Conservation (phyloP, 768 basidiomycete species). For the Paxillus ammoniavirescens region DNA sequence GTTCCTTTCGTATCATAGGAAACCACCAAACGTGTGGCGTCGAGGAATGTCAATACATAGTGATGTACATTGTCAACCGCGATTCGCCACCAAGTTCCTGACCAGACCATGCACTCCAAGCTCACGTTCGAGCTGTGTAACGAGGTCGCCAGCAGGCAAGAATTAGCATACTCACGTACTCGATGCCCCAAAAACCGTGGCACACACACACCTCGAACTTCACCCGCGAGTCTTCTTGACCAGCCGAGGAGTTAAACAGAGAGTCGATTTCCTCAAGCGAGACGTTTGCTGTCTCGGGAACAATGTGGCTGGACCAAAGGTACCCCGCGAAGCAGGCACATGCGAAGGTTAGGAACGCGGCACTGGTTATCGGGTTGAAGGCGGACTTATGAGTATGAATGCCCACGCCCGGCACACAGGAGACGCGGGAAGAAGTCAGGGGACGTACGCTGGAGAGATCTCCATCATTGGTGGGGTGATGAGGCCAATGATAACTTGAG, state of each 20-base stretch:
- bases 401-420: not conserved
- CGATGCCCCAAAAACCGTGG: not conserved
- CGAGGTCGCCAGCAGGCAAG: not conserved
- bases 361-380: constrained; percentile 33
- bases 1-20: too few species aligned
- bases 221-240: constrained; percentile 48
- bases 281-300: constrained; percentile 78
- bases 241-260: constrained; percentile 61
- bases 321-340: constrained; percentile 64
- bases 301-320: constrained; percentile 64
- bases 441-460: constrained; percentile 52
- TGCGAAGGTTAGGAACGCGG: constrained; percentile 69
- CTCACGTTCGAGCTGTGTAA: constrained; percentile 54
- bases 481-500: constrained; percentile 70
- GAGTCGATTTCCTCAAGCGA: constrained; percentile 76
- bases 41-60: too few species aligned
- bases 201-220: constrained; percentile 57
- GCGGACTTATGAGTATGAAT: not conserved
- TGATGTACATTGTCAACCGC: constrained; percentile 3
- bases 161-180: not conserved
- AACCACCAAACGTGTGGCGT: too few species aligned
- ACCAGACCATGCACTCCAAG: constrained; percentile 50
- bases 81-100: constrained; percentile 30
- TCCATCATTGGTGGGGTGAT: constrained; percentile 67
- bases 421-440: not conserved